phyloP scores from a whole-genome alignment of 179 eudicot genomes.

The Camellia oleifera region DNA sequence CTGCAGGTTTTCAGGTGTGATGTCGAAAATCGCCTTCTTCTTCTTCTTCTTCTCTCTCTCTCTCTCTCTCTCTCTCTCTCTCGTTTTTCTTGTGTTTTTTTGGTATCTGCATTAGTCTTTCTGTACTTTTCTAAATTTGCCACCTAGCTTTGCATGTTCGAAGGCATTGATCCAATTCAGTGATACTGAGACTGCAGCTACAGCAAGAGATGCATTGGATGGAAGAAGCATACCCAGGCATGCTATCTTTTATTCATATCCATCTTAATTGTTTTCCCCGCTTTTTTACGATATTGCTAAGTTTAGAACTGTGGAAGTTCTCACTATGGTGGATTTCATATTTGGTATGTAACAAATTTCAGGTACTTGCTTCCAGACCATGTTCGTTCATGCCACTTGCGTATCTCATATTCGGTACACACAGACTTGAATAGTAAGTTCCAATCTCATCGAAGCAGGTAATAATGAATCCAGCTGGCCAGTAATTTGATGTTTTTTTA shows the following conservation, averaged over 20 bases:
- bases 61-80: too few relatives aligned
- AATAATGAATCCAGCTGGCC: slow-evolving; percentile 1
- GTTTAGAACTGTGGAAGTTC: background rate
- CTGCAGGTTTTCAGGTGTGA: slow-evolving; percentile 82
- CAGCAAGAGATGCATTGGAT: slow-evolving; percentile 73
- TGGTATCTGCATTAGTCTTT: background rate
- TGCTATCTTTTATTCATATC: background rate
- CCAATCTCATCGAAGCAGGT: slow-evolving; percentile 89
- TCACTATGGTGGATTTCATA: background rate
- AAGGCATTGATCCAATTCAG: slow-evolving; percentile 74
- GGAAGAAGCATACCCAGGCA: slow-evolving; percentile 80
- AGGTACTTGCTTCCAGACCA: slow-evolving; percentile 80
- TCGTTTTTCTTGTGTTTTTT: background rate
- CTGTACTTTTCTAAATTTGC: background rate
- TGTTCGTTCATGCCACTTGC: slow-evolving; percentile 53
- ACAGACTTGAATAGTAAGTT: slow-evolving; percentile 74
- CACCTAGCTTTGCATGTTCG: slow-evolving; percentile 2
- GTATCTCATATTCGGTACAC: slow-evolving; percentile 74
- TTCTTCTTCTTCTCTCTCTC: too few relatives aligned
- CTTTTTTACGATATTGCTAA: background rate
- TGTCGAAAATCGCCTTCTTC: background rate
- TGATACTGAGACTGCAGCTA: slow-evolving; percentile 62
- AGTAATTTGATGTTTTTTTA: background rate
- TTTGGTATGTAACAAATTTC: slow-evolving; percentile 14
- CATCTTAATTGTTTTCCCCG: background rate